Percentiles rank a stretch among this genome's conserved stretches.
These are phyloP conservation scores for Datisca glomerata DNA, from an alignment of 306 rosid species.

Conservation along the genomic window DNA sequence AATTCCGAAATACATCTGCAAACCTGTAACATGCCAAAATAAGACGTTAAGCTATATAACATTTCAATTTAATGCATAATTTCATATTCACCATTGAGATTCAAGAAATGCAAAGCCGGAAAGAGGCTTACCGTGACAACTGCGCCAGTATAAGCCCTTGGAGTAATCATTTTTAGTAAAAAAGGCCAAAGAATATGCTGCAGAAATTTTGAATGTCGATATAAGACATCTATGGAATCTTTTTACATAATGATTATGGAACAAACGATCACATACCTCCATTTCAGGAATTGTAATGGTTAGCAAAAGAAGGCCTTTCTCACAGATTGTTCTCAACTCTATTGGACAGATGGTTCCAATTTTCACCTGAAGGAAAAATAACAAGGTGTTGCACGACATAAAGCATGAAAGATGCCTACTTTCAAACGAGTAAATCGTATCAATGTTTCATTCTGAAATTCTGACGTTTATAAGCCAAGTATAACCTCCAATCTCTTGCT, in stretches of 20 bases:
- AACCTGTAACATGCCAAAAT: slow-evolving; percentile 42
- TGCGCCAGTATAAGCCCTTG: slow-evolving; percentile 70
- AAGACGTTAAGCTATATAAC: background rate
- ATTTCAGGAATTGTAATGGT: slow-evolving; percentile 94
- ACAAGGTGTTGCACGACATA: slow-evolving; percentile 8
- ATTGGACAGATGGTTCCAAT: slow-evolving; percentile 42
- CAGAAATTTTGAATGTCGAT: slow-evolving; percentile 2
- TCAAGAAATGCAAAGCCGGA: background rate
- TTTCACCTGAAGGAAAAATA: slow-evolving; percentile 50
- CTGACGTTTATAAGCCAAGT: slow-evolving; percentile 5
- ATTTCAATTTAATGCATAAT: too few species aligned
- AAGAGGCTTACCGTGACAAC: slow-evolving; percentile 60
- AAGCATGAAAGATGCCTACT: background rate
- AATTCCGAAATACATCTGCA: slow-evolving; percentile 94
- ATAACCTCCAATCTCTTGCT: slow-evolving; percentile 68
- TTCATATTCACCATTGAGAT: too few species aligned
- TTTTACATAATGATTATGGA: too few species aligned
- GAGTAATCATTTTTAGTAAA: slow-evolving; percentile 80
- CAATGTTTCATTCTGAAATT: slow-evolving; percentile 4
- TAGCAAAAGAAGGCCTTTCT: slow-evolving; percentile 83
- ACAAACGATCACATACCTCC: slow-evolving; percentile 58
- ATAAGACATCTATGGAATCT: too few species aligned
- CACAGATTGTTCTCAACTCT: slow-evolving; percentile 77
- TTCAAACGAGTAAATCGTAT: slow-evolving; percentile 1
- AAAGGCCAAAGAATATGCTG: slow-evolving; percentile 99